Conservation (phyloP, 768 basidiomycete genomes). For the Daedalea quercina region DNA sequence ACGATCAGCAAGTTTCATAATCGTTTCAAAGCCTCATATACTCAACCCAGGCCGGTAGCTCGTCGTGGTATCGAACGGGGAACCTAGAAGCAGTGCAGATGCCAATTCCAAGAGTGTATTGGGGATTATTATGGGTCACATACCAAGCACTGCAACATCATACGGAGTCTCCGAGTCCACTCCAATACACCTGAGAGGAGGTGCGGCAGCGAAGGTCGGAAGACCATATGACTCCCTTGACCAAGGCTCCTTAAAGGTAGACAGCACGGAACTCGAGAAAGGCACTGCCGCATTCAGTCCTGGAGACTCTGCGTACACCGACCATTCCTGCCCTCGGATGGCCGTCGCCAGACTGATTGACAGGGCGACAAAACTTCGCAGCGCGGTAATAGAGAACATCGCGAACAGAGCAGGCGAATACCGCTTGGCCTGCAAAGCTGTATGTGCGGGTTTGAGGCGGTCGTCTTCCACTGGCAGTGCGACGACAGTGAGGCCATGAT, state of each 20-base stretch:
- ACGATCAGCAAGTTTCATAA: neutral
- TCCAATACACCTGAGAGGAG: conserved; percentile 23
- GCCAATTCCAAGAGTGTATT: neutral
- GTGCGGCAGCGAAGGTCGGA: conserved; percentile 19
- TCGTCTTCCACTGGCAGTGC: too few species aligned
- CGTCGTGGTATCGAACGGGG: conserved; percentile 27
- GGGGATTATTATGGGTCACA: neutral
- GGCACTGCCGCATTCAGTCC: neutral
- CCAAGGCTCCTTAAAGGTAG: conserved; percentile 1
- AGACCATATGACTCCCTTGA: conserved; percentile 18
- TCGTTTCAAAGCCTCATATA: conserved; percentile 1
- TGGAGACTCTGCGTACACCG: neutral
- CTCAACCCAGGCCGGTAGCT: conserved; percentile 25
- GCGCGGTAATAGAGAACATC: neutral
- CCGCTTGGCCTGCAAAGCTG: too few species aligned
- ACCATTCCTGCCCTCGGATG: neutral
- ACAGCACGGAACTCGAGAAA: neutral
- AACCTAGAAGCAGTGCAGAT: conserved; percentile 14
- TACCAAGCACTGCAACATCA: conserved; percentile 24
- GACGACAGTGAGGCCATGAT: too few species aligned
- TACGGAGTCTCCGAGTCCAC: conserved; percentile 16
- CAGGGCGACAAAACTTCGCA: neutral
- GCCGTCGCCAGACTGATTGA: neutral
- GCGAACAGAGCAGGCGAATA: neutral
- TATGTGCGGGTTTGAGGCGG: too few species aligned